phyloP scores from a whole-genome alignment of 306 rosid species.

The Mimosa pudica region DNA sequence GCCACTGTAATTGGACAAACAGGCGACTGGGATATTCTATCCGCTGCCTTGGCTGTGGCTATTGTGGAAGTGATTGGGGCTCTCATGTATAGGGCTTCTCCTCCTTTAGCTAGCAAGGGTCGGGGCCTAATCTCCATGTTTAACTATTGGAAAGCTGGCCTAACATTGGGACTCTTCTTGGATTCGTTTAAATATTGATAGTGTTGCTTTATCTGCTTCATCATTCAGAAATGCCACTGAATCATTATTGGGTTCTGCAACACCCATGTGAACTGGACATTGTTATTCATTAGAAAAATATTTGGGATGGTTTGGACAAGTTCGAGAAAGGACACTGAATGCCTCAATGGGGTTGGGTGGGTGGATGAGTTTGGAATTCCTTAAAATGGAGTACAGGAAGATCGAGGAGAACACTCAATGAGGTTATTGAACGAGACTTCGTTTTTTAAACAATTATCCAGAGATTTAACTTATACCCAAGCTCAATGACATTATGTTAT shows the following conservation, averaged over 20 bases:
- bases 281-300: background rate
- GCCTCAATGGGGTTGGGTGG: no score
- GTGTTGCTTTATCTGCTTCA: conserved; percentile 42
- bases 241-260: conserved; percentile 38
- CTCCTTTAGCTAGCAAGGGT: conserved; percentile 55
- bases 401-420: no score
- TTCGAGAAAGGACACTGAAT: no score
- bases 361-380: no score
- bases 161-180: conserved; percentile 89
- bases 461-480: no score
- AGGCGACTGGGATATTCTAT: conserved; percentile 97
- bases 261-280: conserved; percentile 29
- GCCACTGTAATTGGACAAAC: conserved; percentile 97
- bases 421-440: no score
- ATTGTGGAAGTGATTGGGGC: conserved; percentile 94
- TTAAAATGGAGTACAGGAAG: no score
- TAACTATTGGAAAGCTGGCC: conserved; percentile 97
- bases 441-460: no score
- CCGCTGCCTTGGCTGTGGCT: conserved; percentile 86
- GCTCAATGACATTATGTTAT: no score
- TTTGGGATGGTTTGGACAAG: no score
- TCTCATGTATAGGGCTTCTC: conserved; percentile 75
- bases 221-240: conserved; percentile 5
- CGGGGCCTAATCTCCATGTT: conserved; percentile 66
- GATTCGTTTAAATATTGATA: conserved; percentile 87